Conservation (phyloP, 2,329 filamentous ascomycete genomes). For the Neonectria faginata region DNA sequence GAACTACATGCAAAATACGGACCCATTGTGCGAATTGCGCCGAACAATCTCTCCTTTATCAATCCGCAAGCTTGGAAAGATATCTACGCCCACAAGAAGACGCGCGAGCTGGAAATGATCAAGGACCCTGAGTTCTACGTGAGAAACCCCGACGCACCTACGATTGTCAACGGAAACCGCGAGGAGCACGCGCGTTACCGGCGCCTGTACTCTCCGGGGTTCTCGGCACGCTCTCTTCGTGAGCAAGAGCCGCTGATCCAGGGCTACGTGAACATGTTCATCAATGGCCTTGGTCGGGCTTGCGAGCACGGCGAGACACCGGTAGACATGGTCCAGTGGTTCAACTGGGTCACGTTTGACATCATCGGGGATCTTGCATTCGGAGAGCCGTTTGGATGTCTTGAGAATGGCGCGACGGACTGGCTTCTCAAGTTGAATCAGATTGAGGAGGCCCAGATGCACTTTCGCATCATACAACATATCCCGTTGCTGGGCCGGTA, state of each 20-base stretch:
- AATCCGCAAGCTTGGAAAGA: conserved; percentile 30
- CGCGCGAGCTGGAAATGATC: conserved; percentile 20
- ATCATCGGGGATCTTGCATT: conserved; percentile 27
- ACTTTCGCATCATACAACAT: conserved; percentile 32
- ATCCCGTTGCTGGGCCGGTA: conserved; percentile 27
- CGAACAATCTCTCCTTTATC: conserved; percentile 26
- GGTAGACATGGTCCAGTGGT: conserved; percentile 28
- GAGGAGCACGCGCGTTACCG: conserved; percentile 29
- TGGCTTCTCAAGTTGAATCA: conserved; percentile 31
- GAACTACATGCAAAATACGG: conserved; percentile 29
- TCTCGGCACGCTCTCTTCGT: conserved; percentile 21
- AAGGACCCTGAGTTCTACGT: conserved; percentile 20
- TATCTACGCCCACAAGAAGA: conserved; percentile 28
- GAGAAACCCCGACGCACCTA: conserved; percentile 22
- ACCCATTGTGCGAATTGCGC: conserved; percentile 26
- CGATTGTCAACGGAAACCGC: conserved; percentile 22
- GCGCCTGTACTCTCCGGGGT: conserved; percentile 24
- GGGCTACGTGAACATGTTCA: conserved; percentile 22
- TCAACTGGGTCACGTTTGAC: conserved; percentile 28
- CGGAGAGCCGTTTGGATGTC: conserved; percentile 28
- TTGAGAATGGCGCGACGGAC: conserved; percentile 25
- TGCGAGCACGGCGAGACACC: conserved; percentile 23
- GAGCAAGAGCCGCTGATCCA: conserved; percentile 27
- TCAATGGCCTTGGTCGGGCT: conserved; percentile 3
- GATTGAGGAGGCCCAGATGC: conserved; percentile 32